A percentile compares a stretch with the other conserved stretches of the same genome.
These are phyloP conservation scores for Cryptococcus sp. DNA, from an alignment of 1,284 basidiomycete genomes.

Conservation along the genomic window DNA sequence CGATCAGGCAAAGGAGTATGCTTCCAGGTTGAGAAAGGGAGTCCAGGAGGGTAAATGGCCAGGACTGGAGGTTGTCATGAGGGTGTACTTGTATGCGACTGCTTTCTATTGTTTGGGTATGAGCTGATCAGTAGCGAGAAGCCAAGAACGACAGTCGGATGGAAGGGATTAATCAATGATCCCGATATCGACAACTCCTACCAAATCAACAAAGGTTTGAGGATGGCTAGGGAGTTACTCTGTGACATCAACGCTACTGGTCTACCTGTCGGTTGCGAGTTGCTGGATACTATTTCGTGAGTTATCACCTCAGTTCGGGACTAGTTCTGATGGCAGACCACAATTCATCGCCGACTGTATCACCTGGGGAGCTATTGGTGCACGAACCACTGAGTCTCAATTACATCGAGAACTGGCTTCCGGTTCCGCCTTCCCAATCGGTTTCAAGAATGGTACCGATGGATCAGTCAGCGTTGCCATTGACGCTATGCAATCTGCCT, in stretches of 20 bases:
- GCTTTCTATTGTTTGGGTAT: not conserved
- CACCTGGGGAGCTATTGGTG: slow-evolving; percentile 96
- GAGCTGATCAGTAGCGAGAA: slow-evolving; percentile 41
- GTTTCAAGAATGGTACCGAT: slow-evolving; percentile 99
- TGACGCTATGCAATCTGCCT: slow-evolving; percentile 91
- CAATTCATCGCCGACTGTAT: slow-evolving; percentile 96
- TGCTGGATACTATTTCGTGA: slow-evolving; percentile 55
- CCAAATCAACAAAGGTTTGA: slow-evolving; percentile 91
- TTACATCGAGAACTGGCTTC: slow-evolving; percentile 67
- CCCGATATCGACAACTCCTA: slow-evolving; percentile 47
- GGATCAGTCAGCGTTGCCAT: slow-evolving; percentile 78
- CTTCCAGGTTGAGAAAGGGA: slow-evolving; percentile 63
- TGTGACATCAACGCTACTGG: slow-evolving; percentile 82
- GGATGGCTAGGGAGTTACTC: slow-evolving; percentile 82
- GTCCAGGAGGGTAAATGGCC: slow-evolving; percentile 60
- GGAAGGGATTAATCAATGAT: slow-evolving; percentile 95
- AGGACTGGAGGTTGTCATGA: slow-evolving; percentile 87
- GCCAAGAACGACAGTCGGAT: slow-evolving; percentile 68
- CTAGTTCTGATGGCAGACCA: slow-evolving; percentile 53
- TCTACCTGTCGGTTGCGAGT: slow-evolving; percentile 81
- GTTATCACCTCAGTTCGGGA: not conserved
- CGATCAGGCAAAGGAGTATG: slow-evolving; percentile 87
- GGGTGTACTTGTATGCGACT: slow-evolving; percentile 71
- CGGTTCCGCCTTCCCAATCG: slow-evolving; percentile 48
- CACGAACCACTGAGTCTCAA: slow-evolving; percentile 93